Conservation (phyloP, 257 asterid species). For the Ocimum tenuiflorum region DNA sequence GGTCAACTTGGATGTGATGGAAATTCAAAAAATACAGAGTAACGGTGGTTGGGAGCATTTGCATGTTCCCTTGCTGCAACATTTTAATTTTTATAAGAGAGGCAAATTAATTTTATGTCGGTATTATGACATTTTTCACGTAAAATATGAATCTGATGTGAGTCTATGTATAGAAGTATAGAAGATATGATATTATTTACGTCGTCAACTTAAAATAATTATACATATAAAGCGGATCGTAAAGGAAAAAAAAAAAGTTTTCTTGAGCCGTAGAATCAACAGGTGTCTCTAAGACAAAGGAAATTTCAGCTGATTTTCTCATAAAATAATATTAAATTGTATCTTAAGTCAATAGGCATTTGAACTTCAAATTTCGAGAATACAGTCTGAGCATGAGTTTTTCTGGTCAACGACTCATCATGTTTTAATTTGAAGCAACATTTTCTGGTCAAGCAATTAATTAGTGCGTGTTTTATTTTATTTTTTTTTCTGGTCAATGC, state of each 20-base stretch:
- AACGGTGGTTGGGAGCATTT: conserved; percentile 35
- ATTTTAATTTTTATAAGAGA: not conserved
- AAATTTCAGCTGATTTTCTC: not conserved
- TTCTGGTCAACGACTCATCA: too few relatives aligned
- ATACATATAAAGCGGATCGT: too few relatives aligned
- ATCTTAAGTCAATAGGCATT: conserved; percentile 13
- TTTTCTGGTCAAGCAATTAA: conserved; percentile 10
- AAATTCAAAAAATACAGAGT: conserved; percentile 13
- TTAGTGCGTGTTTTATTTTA: not conserved
- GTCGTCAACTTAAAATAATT: too few relatives aligned
- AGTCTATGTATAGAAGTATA: too few relatives aligned
- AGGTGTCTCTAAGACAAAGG: too few relatives aligned
- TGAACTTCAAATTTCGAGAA: conserved; percentile 1
- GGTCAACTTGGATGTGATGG: conserved; percentile 18
- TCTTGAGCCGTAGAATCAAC: too few relatives aligned
- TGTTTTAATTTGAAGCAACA: not conserved
- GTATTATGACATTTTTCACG: too few relatives aligned
- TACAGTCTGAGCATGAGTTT: not conserved
- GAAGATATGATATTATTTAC: too few relatives aligned
- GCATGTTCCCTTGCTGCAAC: conserved; percentile 27
- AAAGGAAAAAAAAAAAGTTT: too few relatives aligned
- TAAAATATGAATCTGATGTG: too few relatives aligned
- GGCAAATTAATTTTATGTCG: too few relatives aligned
- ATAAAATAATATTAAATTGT: not conserved
- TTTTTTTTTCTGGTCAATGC: not conserved